Base-by-base conservation (phyloP, 148 eudicot species). In the Fallopia convolvulus region DNA sequence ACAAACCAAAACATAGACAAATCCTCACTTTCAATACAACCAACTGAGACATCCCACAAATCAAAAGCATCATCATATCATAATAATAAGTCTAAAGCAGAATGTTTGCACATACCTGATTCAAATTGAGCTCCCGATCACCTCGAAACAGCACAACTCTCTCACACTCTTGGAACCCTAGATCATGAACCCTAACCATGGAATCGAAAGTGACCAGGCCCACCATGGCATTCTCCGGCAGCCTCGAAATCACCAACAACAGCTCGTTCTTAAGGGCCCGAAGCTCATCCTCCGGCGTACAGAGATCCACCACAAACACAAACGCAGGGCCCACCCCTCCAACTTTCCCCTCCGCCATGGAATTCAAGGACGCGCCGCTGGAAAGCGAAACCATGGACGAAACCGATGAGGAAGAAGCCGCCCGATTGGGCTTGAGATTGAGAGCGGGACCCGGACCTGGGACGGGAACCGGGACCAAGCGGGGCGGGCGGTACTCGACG, bases 181-280 rank as follows among this genome's bases (percentile, higher is more conserved):
- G 79, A 86, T 96, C 99, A 82, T 93, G 87, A 75, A 96, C 93
- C 72, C 80, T 84, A 55, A 91, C 99, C 93, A 90, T 87, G 2
- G 88, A 81, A 83, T 93, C 99, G 83, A 96, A 96, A 48, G 90
- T 92, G 72, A 96, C 86, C 84, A 96, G 78, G 1, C 94, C 98
- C 84, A 96, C 89, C 77, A 96, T 55, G 18, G 85, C 85, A 81
- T 87, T 83, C 77, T 91, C 99, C 32, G 98, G 98, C 73, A 96
- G 70, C 76, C 72, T 83, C 10, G 93, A 82, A 41, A 96, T 77
- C 13, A 82, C 84, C 63, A 83, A 85, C 84, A 88, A 33, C 75
- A 96, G 65, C 90, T 93, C 99, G 76, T 85, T 90, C 88, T 90
- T 91, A 74, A 93, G 79, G 36, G 79, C 91, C 55, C 78, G 77